Base-by-base conservation (phyloP, 1,284 basidiomycete species). In the Leccinum pseudoinsigne region DNA sequence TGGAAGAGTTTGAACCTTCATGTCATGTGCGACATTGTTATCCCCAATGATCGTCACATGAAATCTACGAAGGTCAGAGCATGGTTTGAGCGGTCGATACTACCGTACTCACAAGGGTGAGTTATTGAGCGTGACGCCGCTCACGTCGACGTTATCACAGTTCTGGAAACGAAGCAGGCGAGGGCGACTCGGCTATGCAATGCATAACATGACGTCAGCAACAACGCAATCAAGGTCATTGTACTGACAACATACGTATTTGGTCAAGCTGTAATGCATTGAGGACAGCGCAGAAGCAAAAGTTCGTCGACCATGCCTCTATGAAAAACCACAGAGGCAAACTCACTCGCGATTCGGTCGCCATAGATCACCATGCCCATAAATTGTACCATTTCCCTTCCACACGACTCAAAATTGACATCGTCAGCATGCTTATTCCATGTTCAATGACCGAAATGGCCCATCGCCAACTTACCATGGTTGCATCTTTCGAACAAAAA, bases 41-140 rank as follows among this genome's bases (percentile, higher is more conserved):
- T 62, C 16, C 45, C 64, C 60, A 2, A 61, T 18, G 42, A 72
- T 62, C 5, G 53, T 47, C 18, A 67, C 23, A 28, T 71, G 61
- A 50, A 62, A 65, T 56, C 70, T 67, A 53, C 51, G 11, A n/a
- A 28, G 18, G 38, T 51, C 8, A 38, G 4, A 54, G 23, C 10
- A 16, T 38, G 5, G 8, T n/a, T 23, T 1, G 40, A 18, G n/a
- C 45, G 7, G 14, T 53, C 11, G 12, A 40, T 23, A 26, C 42
- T 4, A 7, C 11, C 47, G 11, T 21, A 38, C 65, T 42, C 16
- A 69, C 69, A 50, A 18, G 23, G 62, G 61, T 16, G 57, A 57
- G 45, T 61, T 68, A 26, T 55, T 0, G 23, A 69, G 59, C 10
- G 55, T 62, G 61, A 72, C 70, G 51, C 62, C 69, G n/a, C 67